These are phyloP conservation scores for Quercus dentata DNA, from an alignment of 306 rosid species.

Conservation along the genomic window DNA sequence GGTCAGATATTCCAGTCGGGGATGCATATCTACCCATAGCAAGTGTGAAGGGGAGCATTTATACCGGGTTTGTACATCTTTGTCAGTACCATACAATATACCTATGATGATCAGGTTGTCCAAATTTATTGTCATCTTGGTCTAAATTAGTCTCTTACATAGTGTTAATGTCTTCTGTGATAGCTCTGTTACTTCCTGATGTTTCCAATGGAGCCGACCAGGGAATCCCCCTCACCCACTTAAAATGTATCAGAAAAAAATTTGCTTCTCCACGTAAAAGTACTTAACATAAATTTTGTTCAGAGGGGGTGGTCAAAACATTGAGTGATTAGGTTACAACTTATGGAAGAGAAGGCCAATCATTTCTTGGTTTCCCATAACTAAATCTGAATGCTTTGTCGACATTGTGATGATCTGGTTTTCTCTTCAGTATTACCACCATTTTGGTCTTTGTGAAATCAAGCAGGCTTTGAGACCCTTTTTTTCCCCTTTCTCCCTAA, in stretches of 20 bases:
- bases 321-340: neutral
- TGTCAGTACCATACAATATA: neutral
- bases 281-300: neutral
- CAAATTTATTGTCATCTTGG: neutral
- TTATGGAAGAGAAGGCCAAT: neutral
- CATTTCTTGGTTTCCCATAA: neutral
- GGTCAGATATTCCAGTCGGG: conserved; percentile 78
- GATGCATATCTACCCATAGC: conserved; percentile 90
- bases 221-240: too few relatives aligned
- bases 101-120: neutral
- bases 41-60: conserved; percentile 66
- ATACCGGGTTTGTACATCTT: conserved; percentile 56
- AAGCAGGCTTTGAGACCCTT: neutral
- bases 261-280: neutral
- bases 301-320: neutral
- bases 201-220: too few relatives aligned
- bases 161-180: neutral
- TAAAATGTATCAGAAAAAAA: neutral
- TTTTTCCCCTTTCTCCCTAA: neutral
- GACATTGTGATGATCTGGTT: neutral
- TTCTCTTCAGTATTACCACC: neutral
- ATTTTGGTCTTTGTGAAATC: neutral
- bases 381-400: neutral
- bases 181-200: neutral
- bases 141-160: neutral